Percentiles rank a stretch among this genome's conserved stretches.
Evolutionary conservation across 345 rosid species (phyloP).

Genomic region (Brassica cretica): DNA sequence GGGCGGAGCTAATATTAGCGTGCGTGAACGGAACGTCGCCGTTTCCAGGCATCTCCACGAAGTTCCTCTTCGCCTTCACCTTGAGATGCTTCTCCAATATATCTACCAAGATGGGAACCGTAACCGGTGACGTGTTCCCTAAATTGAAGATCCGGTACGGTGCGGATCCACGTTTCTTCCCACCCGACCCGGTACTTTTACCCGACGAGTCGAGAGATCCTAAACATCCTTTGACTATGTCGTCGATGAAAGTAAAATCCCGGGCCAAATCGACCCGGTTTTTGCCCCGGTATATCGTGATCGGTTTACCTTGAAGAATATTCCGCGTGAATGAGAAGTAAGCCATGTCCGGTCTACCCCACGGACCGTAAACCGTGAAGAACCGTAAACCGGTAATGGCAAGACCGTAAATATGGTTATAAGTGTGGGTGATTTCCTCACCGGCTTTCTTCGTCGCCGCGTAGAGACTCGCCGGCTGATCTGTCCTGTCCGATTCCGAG

Average conservation of each 20-base stretch:
- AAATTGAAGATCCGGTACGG: conserved; percentile 67
- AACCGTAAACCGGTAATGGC: conserved; percentile 76
- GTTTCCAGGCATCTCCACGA: conserved; percentile 79
- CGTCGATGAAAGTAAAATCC: conserved; percentile 84
- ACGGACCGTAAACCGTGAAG: conserved; percentile 85
- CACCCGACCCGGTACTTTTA: conserved; percentile 78
- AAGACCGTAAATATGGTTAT: conserved; percentile 79
- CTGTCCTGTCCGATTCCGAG: conserved; percentile 70
- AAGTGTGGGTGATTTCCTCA: conserved; percentile 78
- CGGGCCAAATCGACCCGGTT: conserved; percentile 67
- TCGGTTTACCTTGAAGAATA: conserved; percentile 73
- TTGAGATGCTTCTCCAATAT: conserved; percentile 71
- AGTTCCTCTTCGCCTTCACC: conserved; percentile 61
- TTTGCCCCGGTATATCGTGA: conserved; percentile 69
- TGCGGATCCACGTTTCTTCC: conserved; percentile 69
- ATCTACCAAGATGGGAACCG: conserved; percentile 67
- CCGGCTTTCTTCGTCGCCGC: conserved; percentile 91
- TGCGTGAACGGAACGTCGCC: conserved; percentile 93
- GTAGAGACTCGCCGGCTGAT: conserved; percentile 79
- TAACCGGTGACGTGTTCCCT: conserved; percentile 81
- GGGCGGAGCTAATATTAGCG: conserved; percentile 78
- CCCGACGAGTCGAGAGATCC: conserved; percentile 70
- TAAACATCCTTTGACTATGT: conserved; percentile 73
- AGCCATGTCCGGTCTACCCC: conserved; percentile 95
- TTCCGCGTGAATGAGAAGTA: conserved; percentile 67